Evolutionary conservation across 2,329 filamentous ascomycete species (phyloP), one percentile per base, ranked within the genome.

Genomic region (Diaporthe vaccinii): DNA sequence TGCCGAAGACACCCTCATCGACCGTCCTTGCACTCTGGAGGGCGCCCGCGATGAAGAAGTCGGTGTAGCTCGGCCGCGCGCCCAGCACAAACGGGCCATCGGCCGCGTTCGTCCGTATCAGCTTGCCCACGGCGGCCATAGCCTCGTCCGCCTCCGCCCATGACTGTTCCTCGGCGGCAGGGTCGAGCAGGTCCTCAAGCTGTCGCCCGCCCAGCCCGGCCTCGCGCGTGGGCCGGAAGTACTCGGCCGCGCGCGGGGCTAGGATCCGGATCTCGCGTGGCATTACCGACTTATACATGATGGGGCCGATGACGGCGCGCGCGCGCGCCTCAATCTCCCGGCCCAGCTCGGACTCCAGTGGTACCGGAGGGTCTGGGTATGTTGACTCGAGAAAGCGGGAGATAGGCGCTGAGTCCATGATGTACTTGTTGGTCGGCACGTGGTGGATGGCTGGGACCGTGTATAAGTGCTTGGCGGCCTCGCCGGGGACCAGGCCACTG

Each of bases 401-500:
- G 78, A 87, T 86, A 46, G 79, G 77, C 15, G 67, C 67, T 4
- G 85, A 86, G 76, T 84, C 84, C 84, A 86, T 85, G 14, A 86
- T 79, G 78, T 82, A 82, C 31, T 77, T 84, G 78, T 83, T 80
- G 68, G 77, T 85, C 28, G 84, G 81, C 15, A 85, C 61, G 75
- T 86, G 85, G 1, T 84, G 81, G 77, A 86, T 86, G 14, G 82
- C 79, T 0, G 85, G 85, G 53, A 86, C 84, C 0, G 84, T 86
- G 79, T 86, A 86, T 76, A 80, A 82, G 53, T 41, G 73, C 59
- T 77, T 68, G 22, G 62, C 46, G 12, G 14, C 8, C 0, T 51
- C 44, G 7, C 22, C 22, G 1, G 62, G 62, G 46, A 68, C 46
- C 6, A 68, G 8, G 44, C 62, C 62, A 7, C 62, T 68, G 22